These are phyloP conservation scores for Zymoseptoria pseudotritici DNA, from an alignment of 2,329 filamentous ascomycete species.

Conservation along the genomic window DNA sequence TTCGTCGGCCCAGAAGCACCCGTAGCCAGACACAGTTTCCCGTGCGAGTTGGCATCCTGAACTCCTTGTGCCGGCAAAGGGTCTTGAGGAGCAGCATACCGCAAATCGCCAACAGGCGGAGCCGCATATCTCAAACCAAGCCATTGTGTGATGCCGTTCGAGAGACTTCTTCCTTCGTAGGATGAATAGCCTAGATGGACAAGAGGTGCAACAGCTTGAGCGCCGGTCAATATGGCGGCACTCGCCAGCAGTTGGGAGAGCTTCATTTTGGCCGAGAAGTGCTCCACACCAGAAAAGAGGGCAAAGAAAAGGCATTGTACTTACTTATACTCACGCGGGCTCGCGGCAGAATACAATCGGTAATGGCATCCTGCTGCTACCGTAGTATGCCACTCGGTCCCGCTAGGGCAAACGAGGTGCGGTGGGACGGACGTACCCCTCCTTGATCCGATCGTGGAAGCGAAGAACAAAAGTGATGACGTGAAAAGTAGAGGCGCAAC, in stretches of 20 bases:
- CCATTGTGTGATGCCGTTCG: slow-evolving; percentile 60
- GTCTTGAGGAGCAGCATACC: slow-evolving; percentile 62
- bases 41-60: slow-evolving; percentile 46
- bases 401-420: neutral
- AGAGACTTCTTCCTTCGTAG: slow-evolving; percentile 51
- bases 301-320: neutral
- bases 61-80: slow-evolving; percentile 43
- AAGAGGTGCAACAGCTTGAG: slow-evolving; percentile 30
- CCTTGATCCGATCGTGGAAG: neutral
- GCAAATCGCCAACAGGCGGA: slow-evolving; percentile 55
- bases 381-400: neutral
- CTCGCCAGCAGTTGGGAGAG: neutral
- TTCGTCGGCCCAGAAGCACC: slow-evolving; percentile 22
- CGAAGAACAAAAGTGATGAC: neutral
- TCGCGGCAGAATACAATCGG: neutral
- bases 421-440: neutral
- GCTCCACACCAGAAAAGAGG: neutral
- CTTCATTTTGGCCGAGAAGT: neutral
- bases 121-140: slow-evolving; percentile 69
- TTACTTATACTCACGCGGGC: neutral
- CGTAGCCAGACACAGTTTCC: slow-evolving; percentile 31
- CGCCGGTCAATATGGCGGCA: slow-evolving; percentile 2
- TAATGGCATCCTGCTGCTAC: neutral
- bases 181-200: slow-evolving; percentile 61
- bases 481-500: neutral